phyloP scores from a whole-genome alignment of 768 basidiomycete genomes.

The Amanita jacksonii region DNA sequence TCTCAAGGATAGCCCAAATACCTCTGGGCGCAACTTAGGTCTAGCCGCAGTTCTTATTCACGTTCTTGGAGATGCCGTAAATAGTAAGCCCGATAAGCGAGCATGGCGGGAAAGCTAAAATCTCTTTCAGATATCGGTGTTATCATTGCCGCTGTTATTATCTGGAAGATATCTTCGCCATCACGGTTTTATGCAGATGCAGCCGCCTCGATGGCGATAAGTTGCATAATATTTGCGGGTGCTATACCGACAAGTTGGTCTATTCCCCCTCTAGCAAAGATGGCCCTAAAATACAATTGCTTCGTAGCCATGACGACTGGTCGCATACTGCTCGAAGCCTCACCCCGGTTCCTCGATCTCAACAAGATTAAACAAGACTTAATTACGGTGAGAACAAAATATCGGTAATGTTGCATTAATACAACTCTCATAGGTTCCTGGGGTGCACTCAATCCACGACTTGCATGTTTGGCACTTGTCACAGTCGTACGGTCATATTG shows the following conservation, averaged over 20 bases:
- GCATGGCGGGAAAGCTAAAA: neutral
- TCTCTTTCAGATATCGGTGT: slow-evolving; percentile 38
- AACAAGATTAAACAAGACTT: slow-evolving; percentile 40
- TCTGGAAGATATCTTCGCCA: slow-evolving; percentile 37
- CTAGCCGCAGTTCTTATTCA: slow-evolving; percentile 40
- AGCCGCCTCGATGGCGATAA: slow-evolving; percentile 39
- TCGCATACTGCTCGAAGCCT: slow-evolving; percentile 42
- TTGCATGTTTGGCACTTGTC: slow-evolving; percentile 49
- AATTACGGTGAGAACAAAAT: slow-evolving; percentile 24
- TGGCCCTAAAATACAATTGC: neutral
- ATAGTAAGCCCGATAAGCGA: slow-evolving; percentile 26
- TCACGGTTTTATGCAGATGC: slow-evolving; percentile 46
- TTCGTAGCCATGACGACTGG: slow-evolving; percentile 33
- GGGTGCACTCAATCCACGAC: slow-evolving; percentile 40
- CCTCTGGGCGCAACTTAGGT: slow-evolving; percentile 31
- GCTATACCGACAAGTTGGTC: slow-evolving; percentile 42
- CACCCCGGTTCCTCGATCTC: slow-evolving; percentile 40
- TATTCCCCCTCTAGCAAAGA: neutral
- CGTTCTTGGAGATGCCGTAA: slow-evolving; percentile 43
- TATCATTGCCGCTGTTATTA: slow-evolving; percentile 38
- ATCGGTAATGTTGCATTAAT: neutral
- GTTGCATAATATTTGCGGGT: slow-evolving; percentile 41
- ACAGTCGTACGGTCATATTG: slow-evolving; percentile 31
- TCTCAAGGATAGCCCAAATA: slow-evolving; percentile 26
- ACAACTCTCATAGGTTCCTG: slow-evolving; percentile 25